Conservation (phyloP, 305 asterid genomes). For the Solanum hybrid region DNA sequence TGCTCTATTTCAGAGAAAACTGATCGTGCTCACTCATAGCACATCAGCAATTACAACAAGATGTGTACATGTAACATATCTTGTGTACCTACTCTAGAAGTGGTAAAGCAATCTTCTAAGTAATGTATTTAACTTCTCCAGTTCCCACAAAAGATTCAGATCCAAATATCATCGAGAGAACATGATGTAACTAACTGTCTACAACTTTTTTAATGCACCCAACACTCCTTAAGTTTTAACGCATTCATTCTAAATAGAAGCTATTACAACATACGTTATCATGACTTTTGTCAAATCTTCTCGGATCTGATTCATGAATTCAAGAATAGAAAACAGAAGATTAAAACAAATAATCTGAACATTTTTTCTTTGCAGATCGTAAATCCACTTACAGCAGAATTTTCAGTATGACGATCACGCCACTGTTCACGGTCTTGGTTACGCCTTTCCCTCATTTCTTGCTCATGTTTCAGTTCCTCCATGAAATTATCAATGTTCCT, state of each 20-base stretch:
- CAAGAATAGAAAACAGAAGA: background rate
- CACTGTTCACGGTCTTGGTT: conserved; percentile 75
- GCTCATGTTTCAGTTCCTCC: conserved; percentile 95
- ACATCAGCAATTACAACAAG: background rate
- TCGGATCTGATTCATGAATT: background rate
- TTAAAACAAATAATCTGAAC: background rate
- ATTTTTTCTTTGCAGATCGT: background rate
- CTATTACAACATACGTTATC: background rate
- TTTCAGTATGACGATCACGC: conserved; percentile 71
- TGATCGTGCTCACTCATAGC: background rate
- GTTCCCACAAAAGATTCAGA: background rate
- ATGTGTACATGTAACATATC: background rate
- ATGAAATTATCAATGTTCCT: conserved; percentile 87
- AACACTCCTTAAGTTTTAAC: background rate
- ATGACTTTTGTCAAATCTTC: background rate
- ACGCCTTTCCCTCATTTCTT: conserved; percentile 81
- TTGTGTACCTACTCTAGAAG: background rate
- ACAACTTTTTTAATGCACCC: background rate
- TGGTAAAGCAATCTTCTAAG: background rate
- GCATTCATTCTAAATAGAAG: background rate
- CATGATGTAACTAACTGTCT: background rate
- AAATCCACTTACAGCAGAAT: conserved; percentile 39
- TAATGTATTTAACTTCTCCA: background rate
- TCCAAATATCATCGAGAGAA: background rate
- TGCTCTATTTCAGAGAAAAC: background rate